Evolutionary conservation across 768 basidiomycete genomes (phyloP), one percentile per base, ranked within the genome.

Genomic region (Kwoniella botswanensis): DNA sequence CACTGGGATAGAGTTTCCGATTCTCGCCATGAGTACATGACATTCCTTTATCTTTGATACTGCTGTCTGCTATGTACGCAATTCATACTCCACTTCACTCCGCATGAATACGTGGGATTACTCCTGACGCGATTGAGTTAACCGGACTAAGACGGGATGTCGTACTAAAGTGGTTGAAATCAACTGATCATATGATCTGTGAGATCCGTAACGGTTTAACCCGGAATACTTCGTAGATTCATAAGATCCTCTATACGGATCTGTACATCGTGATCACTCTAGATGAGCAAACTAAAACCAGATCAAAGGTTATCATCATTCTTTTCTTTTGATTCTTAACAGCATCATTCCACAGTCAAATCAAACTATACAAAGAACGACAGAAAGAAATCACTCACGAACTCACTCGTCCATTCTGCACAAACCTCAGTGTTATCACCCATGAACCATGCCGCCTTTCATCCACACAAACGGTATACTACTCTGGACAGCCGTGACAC

Each of bases 391-490:
- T 56, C 55, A 56, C 9, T 56, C 22, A 63, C 44, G 62, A 50
- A 35, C 35, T 35, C 22, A 61, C 41, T n/a, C 15, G 0, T 21
- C 29, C 24, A 13, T 21, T 5, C 63, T 13, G 1, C n/a, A 52
- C 35, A 35, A 7, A 7, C 7, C 35, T 35, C 57, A 59, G 22
- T 12, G 9, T 43, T 9, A 56, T 22, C 42, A 15, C 26, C 11
- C 54, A 56, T 56, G 55, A 35, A 65, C 54, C 15, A 67, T 67
- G 65, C 55, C 56, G 13, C 65, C 65, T 11, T 58, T 50, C 22
- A 46, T 67, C 65, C 56, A 59, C 13, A 67, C 65, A 43, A 57
- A 67, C 43, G 57, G 65, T 29, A 46, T 67, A 43, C 57, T 67
- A 6, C 65, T 67, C 56, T 67, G 56, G 56, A 57, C 65, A 57